Conservation (phyloP, 352 stramenopile species). For the Blastocystis sp. region DNA sequence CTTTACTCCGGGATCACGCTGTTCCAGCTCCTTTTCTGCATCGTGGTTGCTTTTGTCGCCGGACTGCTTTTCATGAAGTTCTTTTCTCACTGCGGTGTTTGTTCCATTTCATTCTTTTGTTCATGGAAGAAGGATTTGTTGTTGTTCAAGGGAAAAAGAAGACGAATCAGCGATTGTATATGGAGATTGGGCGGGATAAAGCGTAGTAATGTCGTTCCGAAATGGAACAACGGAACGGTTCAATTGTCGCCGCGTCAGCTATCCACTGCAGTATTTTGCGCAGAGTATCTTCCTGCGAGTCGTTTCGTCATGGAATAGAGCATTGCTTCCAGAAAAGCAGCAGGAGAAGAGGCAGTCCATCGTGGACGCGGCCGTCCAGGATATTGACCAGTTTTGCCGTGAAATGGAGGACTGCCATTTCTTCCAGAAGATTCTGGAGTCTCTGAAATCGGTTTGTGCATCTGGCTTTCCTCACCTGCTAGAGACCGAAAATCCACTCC, state of each 20-base stretch:
- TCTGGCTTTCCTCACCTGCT: not conserved
- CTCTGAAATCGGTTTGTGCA: not conserved
- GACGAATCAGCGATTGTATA: not conserved
- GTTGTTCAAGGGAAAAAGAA: conserved; percentile 33
- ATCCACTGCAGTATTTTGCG: not conserved
- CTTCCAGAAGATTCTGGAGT: conserved; percentile 10
- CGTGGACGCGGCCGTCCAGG: not conserved
- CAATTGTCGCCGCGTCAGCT: not conserved
- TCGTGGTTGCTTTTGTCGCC: conserved; percentile 31
- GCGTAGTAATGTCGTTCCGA: conserved; percentile 6
- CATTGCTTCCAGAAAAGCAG: not conserved
- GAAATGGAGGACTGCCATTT: conserved; percentile 9
- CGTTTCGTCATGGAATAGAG: not conserved
- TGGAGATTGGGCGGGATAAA: not conserved
- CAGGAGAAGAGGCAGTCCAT: conserved; percentile 18
- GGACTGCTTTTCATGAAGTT: conserved; percentile 22
- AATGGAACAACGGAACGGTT: conserved; percentile 14
- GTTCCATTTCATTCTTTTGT: conserved; percentile 20
- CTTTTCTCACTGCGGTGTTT: not conserved
- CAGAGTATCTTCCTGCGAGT: not conserved
- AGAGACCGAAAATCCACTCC: not conserved
- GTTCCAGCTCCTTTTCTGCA: conserved; percentile 10
- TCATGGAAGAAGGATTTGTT: conserved; percentile 42
- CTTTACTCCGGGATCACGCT: conserved; percentile 54
- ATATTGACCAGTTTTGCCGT: conserved; percentile 4